Evolutionary conservation across 2,329 filamentous ascomycete species (phyloP), one percentile per base, ranked within the genome.

Genomic region (Cordyceps cateniannulata): DNA sequence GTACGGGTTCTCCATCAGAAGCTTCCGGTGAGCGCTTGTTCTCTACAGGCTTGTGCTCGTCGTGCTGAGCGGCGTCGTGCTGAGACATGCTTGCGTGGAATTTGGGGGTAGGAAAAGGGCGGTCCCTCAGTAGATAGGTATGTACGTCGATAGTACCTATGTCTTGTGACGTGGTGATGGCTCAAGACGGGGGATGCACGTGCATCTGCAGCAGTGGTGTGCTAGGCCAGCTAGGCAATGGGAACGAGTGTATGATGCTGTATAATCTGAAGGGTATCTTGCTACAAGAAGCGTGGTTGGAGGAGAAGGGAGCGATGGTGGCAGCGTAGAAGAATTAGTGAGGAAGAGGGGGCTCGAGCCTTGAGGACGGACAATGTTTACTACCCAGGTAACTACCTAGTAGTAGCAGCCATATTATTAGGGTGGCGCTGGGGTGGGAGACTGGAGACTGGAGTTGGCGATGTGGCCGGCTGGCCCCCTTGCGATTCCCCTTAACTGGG

Each of bases 81-180:
- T 67, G 62, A 42, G 66, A 63, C 66, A 67, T 67, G 60, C 20
- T 63, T 56, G 51, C 47, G 52, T 61, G 14, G 32, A 32, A n/a
- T 18, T 44, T 20, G 25, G 16, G 24, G 25, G 27, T n/a, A 20
- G 49, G 9, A 48, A 47, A 38, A 25, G 38, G 24, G 25, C 18
- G 40, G 16, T 35, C 40, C 1, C 16, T 42, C 40, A n/a, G 40
- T 42, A 42, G 40, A 16, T 42, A 4, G 3, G n/a, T 20, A 22
- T 5, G 22, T 18, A n/a, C n/a, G n/a, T n/a, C n/a, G 51, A 18
- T 44, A 4, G 59, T 45, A n/a, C n/a, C n/a, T n/a, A 8, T 44
- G 25, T 32, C 44, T 56, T 51, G 59, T 61, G 45, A 50, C 47
- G 45, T 20, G n/a, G 47, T 52, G 45, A 52, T 50, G 38, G n/a